Evolutionary conservation across 2,329 filamentous ascomycete species (phyloP).

Genomic region (Fusarium foetens): DNA sequence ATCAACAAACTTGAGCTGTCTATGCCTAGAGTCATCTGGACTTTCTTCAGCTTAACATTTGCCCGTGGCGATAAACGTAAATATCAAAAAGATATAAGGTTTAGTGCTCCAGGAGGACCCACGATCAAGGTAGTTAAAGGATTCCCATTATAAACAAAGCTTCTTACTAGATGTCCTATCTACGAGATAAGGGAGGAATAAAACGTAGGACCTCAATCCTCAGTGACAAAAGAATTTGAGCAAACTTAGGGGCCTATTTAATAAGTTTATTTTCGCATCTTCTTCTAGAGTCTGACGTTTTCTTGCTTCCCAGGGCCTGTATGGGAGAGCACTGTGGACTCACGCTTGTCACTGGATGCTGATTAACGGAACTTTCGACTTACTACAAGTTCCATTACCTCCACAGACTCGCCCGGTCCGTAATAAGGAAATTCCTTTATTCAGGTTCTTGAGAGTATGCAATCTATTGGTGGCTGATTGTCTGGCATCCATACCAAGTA

Average conservation of each 20-base stretch:
- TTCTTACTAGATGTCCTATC: not conserved
- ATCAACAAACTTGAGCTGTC: too few species aligned
- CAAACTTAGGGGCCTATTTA: not conserved
- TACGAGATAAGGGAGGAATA: not conserved
- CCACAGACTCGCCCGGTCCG: not conserved
- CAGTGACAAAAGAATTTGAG: not conserved
- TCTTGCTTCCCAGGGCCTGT: not conserved
- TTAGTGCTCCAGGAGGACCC: not conserved
- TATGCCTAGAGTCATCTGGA: not conserved
- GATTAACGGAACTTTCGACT: not conserved
- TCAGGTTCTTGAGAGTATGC: not conserved
- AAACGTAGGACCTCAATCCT: not conserved
- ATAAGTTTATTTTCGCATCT: not conserved
- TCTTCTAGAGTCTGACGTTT: not conserved
- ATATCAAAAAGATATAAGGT: not conserved
- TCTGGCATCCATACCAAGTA: not conserved
- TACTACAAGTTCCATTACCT: not conserved
- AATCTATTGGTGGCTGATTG: not conserved
- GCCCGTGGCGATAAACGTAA: not conserved
- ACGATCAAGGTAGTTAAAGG: not conserved
- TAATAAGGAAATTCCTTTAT: too few species aligned
- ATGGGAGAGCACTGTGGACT: not conserved
- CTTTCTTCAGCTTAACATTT: not conserved
- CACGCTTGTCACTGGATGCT: not conserved
- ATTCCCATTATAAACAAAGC: not conserved